Conservation (phyloP, 2,329 filamentous ascomycete species). For the Fonsecaea nubica region DNA sequence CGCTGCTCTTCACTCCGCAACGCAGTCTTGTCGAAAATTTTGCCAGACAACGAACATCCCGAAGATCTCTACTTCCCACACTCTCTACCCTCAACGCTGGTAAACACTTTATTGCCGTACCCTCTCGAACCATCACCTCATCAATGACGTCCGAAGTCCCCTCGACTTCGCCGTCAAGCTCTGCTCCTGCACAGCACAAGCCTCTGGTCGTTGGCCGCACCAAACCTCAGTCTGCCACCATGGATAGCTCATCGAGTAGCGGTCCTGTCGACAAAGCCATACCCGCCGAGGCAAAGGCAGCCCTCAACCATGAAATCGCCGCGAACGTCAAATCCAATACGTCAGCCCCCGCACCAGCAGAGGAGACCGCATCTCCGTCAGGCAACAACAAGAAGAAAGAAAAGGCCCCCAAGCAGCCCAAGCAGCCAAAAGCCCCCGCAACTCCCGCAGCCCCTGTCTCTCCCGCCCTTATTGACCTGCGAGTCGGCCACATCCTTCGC, state of each 20-base stretch:
- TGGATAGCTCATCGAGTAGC: constrained; percentile 24
- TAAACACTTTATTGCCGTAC: not conserved
- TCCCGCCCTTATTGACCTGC: constrained; percentile 87
- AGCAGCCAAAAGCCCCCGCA: constrained; percentile 72
- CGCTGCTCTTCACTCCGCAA: not conserved
- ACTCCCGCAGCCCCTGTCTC: constrained; percentile 77
- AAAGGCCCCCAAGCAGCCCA: constrained; percentile 92
- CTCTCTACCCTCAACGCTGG: not conserved
- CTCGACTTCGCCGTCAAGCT: constrained; percentile 23
- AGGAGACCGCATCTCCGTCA: constrained; percentile 8
- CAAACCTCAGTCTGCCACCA: constrained; percentile 35
- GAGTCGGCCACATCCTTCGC: constrained; percentile 96
- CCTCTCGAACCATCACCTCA: constrained; percentile 1
- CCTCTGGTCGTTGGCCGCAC: constrained; percentile 41
- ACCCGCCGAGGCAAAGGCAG: constrained; percentile 38
- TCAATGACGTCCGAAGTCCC: constrained; percentile 36
- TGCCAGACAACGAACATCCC: not conserved
- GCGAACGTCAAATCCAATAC: constrained; percentile 38
- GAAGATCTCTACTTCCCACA: constrained; percentile 1
- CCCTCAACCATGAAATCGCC: constrained; percentile 44
- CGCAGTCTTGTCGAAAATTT: constrained; percentile 4
- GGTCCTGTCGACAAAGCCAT: constrained; percentile 16
- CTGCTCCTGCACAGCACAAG: constrained; percentile 38
- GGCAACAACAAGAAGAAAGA: constrained; percentile 64
- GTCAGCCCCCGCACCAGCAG: constrained; percentile 30